Base-by-base conservation (phyloP, 75 land plant genomes). In the Cupressus sempervirens region DNA sequence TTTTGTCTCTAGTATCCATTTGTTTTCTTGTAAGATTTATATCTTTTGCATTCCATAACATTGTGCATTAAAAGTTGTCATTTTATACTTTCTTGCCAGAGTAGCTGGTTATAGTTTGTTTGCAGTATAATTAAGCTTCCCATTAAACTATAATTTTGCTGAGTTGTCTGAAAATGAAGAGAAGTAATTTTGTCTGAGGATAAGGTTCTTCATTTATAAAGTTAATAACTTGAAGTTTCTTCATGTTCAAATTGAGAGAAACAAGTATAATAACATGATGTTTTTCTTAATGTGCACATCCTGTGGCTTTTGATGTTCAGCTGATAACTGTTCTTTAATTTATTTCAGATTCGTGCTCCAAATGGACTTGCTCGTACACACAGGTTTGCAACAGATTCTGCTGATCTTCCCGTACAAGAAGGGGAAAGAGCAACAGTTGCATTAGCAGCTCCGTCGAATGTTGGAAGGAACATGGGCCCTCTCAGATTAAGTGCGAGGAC, bases 391-490 rank as follows among this genome's bases (percentile, higher is more conserved):
- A 97, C 99, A 58, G 85, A 91, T 85, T 91, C 96, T 62, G 93
- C 85, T 80, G 98, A 97, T 52, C 92, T 97, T 86, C 98, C 99
- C 56, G 99, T 95, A 45, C 98, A 94, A 87, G 90, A 90, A 91
- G 99, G 95, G 83, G 99, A 97, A 88, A 90, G 99, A 85, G 94
- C 96, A 13, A 96, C 99, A 12, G 86, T 97, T 43, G 89, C 94
- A 84, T 77, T 88, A 40, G 93, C 99, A 86, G 93, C 96, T 74
- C 95, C 99, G 84, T 86, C 92, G 82, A 89, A 88, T 92, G 88
- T 89, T 54, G 89, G 87, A 36, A 84, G 91, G 56, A 93, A 91
- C 76, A 86, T 96, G 67, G 96, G 98, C 14, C 96, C 96, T 56
- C 85, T 97, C 0, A 90, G 86, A 76, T 84, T 96, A 30, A 92